These are phyloP conservation scores for Cymbopogon citratus DNA, from an alignment of 176 grass and related monocot species.

Conservation along the genomic window DNA sequence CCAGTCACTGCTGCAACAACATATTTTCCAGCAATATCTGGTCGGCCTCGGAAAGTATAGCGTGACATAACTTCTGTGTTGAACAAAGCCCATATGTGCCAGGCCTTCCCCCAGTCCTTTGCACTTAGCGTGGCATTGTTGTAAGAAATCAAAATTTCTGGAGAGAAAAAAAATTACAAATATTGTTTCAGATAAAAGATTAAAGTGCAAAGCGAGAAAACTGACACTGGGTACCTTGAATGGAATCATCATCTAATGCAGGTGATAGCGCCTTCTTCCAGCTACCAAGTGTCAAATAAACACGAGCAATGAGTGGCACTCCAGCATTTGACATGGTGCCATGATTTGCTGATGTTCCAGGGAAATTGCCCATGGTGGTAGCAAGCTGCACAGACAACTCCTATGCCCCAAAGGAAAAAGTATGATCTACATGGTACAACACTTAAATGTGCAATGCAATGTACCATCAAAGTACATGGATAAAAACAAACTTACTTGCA, in stretches of 20 bases:
- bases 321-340: constrained; percentile 40
- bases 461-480: not conserved
- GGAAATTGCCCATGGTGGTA: constrained; percentile 45
- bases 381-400: constrained; percentile 72
- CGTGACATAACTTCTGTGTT: constrained; percentile 98
- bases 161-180: not conserved
- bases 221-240: constrained; percentile 55
- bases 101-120: constrained; percentile 92
- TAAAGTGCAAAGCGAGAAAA: constrained; percentile 16
- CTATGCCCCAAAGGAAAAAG: constrained; percentile 41
- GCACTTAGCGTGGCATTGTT: constrained; percentile 85
- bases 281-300: constrained; percentile 87
- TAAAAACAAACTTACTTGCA: constrained; percentile 60
- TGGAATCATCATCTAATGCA: constrained; percentile 81
- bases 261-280: constrained; percentile 94
- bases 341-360: constrained; percentile 34
- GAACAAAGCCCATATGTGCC: constrained; percentile 96
- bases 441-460: constrained; percentile 1
- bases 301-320: constrained; percentile 82
- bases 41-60: constrained; percentile 64
- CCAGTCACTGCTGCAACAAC: constrained; percentile 93
- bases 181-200: constrained; percentile 12
- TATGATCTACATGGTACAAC: not conserved
- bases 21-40: constrained; percentile 78
- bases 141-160: constrained; percentile 83